phyloP scores from a whole-genome alignment of 2,329 filamentous ascomycete species.

The Cordyceps farinosa region DNA sequence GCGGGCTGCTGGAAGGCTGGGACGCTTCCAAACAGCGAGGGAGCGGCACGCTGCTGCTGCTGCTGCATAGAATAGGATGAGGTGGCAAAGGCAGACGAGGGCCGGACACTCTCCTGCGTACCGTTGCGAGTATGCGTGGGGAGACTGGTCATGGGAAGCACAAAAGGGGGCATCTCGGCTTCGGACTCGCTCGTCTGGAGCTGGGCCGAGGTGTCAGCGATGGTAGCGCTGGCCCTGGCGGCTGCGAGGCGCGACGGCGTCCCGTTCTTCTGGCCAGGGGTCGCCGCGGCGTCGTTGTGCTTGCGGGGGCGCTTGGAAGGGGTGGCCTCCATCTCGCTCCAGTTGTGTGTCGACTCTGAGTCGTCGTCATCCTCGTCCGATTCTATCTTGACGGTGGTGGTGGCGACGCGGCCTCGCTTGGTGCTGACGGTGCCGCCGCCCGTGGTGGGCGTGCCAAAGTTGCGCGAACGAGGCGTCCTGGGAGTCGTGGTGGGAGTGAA shows the following conservation, averaged over 20 bases:
- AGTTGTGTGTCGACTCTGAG: constrained; percentile 26
- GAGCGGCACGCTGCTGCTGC: neutral
- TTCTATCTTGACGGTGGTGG: constrained; percentile 19
- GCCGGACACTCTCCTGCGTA: neutral
- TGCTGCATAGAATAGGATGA: neutral
- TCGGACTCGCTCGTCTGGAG: constrained; percentile 29
- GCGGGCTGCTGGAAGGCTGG: neutral
- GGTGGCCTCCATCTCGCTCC: constrained; percentile 34
- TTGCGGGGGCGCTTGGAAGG: constrained; percentile 35
- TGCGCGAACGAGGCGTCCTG: constrained; percentile 28
- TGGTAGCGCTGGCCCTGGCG: constrained; percentile 32
- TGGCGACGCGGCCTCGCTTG: constrained; percentile 18
- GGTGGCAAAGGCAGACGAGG: constrained; percentile 24
- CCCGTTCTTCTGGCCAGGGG: constrained; percentile 24
- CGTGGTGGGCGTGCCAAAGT: constrained; percentile 18
- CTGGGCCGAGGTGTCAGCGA: constrained; percentile 29
- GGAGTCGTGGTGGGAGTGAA: constrained; percentile 27
- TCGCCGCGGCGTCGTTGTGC: constrained; percentile 16
- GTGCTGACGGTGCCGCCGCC: constrained; percentile 25
- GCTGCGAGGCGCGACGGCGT: constrained; percentile 33
- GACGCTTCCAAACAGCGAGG: constrained; percentile 10
- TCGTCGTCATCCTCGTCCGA: constrained; percentile 27
- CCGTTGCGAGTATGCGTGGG: neutral
- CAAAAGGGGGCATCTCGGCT: neutral
- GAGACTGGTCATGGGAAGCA: neutral